These are phyloP conservation scores for Zymoseptoria tritici DNA, from an alignment of 2,329 filamentous ascomycete species.

Conservation along the genomic window DNA sequence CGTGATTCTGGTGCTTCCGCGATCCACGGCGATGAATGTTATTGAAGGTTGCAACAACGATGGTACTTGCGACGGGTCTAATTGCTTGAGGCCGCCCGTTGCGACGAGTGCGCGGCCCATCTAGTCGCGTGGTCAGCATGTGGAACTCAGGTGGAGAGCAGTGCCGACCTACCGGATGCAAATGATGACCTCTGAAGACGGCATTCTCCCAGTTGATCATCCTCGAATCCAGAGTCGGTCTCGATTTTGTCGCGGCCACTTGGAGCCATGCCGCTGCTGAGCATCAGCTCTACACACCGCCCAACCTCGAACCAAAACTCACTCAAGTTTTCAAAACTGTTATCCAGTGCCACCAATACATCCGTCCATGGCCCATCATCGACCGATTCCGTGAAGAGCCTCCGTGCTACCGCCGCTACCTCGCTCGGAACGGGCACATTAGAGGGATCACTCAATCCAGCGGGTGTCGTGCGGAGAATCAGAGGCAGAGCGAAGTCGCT, in stretches of 20 bases:
- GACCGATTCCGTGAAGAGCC: neutral
- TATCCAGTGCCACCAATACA: neutral
- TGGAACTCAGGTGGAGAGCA: neutral
- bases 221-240: neutral
- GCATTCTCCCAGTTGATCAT: constrained; percentile 4
- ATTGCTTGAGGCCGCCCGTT: neutral
- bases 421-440: neutral
- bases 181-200: constrained; percentile 3
- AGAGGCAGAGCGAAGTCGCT: neutral
- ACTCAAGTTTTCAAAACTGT: neutral
- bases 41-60: neutral
- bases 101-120: neutral
- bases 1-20: neutral
- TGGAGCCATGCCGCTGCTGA: neutral
- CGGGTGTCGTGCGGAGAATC: neutral
- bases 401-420: neutral
- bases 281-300: neutral
- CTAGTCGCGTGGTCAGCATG: neutral
- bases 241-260: neutral
- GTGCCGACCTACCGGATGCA: constrained; percentile 3
- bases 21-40: neutral
- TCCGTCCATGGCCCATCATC: neutral
- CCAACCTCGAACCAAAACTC: neutral
- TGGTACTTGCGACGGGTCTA: neutral
- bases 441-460: neutral